Conservation (phyloP, 768 basidiomycete species). For the Boletus edulis region DNA sequence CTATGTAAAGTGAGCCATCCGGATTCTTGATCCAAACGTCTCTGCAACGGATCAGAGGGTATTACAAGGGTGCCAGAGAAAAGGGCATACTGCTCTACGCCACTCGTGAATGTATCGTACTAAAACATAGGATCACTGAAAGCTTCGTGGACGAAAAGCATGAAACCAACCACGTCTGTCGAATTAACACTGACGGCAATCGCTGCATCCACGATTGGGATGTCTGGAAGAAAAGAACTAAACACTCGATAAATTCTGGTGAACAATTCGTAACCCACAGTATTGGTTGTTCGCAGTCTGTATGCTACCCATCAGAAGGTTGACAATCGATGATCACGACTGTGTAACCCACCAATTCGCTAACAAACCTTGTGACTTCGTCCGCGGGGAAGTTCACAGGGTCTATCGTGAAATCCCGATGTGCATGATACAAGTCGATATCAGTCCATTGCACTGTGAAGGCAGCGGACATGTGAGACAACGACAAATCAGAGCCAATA, state of each 20-base stretch:
- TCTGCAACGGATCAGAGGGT: slow-evolving; percentile 29
- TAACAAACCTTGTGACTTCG: slow-evolving; percentile 50
- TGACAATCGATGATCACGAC: neutral
- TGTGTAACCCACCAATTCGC: slow-evolving; percentile 45
- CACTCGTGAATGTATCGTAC: slow-evolving; percentile 67
- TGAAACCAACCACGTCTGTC: slow-evolving; percentile 54
- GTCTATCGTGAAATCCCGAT: slow-evolving; percentile 66
- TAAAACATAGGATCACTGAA: slow-evolving; percentile 20
- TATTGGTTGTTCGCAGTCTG: slow-evolving; percentile 23
- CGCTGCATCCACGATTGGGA: slow-evolving; percentile 68
- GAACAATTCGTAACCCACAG: slow-evolving; percentile 9
- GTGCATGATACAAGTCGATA: slow-evolving; percentile 69
- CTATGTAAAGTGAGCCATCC: slow-evolving; percentile 66
- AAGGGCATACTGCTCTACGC: slow-evolving; percentile 49
- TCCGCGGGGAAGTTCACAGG: slow-evolving; percentile 58
- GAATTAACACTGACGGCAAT: slow-evolving; percentile 53
- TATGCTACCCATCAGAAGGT: neutral
- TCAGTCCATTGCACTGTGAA: slow-evolving; percentile 69
- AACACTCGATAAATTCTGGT: neutral
- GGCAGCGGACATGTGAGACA: neutral
- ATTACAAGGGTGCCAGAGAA: neutral
- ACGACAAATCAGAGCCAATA: neutral
- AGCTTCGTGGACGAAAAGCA: neutral
- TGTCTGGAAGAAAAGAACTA: slow-evolving; percentile 36
- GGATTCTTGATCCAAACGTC: slow-evolving; percentile 72